Conservation (phyloP, 345 rosid species). For the Camelina hispida region DNA sequence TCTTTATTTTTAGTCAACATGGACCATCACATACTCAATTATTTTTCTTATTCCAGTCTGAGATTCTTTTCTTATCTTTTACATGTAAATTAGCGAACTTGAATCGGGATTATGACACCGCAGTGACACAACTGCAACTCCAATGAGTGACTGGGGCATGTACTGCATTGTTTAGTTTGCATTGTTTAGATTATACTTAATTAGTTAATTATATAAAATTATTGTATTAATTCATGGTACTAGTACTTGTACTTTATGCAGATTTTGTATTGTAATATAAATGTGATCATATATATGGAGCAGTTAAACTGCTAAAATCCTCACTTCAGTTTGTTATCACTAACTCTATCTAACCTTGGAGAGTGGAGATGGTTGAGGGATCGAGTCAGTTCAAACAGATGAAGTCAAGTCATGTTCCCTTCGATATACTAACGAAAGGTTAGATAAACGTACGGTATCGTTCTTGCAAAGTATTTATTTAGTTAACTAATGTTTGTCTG, state of each 20-base stretch:
- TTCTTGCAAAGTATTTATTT: neutral
- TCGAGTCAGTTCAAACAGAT: constrained; percentile 6
- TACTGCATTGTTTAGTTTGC: neutral
- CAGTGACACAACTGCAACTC: neutral
- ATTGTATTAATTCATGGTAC: neutral
- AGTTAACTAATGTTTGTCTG: neutral
- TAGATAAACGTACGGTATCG: constrained; percentile 1
- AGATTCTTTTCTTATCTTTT: neutral
- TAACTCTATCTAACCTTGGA: neutral
- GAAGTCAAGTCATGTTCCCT: constrained; percentile 11
- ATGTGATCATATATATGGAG: neutral
- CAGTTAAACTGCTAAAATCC: neutral
- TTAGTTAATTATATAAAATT: neutral
- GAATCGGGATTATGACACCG: neutral
- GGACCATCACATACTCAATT: neutral
- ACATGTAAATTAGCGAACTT: neutral
- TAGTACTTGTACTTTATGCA: constrained; percentile 5
- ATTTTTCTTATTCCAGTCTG: neutral
- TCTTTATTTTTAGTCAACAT: neutral
- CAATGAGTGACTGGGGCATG: neutral
- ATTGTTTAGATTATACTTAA: no score
- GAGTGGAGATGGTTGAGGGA: neutral
- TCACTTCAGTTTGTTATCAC: neutral
- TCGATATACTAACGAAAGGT: neutral
- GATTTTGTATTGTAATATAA: constrained; percentile 19